Conservation (phyloP, 2,329 filamentous ascomycete species). For the Leptodontidium sp. region DNA sequence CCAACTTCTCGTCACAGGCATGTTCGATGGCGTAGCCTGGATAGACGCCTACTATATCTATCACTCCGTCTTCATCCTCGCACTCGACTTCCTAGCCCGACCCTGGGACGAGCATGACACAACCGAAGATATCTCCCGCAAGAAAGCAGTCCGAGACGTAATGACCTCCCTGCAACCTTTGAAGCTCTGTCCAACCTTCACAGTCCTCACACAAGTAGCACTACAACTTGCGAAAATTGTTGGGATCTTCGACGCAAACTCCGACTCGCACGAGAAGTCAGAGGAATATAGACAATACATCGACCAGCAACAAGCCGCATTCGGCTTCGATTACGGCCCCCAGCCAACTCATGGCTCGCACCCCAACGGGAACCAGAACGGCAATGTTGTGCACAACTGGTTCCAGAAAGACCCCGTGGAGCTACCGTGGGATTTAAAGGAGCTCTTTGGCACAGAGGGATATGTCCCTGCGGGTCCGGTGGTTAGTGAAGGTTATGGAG, state of each 20-base stretch:
- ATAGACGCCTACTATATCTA: slow-evolving; percentile 45
- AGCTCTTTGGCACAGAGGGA: slow-evolving; percentile 41
- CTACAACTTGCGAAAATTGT: slow-evolving; percentile 46
- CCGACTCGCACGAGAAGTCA: slow-evolving; percentile 29
- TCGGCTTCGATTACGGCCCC: slow-evolving; percentile 33
- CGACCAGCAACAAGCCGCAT: slow-evolving; percentile 37
- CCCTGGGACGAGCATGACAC: slow-evolving; percentile 42
- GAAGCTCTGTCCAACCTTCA: slow-evolving; percentile 43
- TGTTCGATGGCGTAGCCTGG: slow-evolving; percentile 44
- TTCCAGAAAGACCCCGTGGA: slow-evolving; percentile 40
- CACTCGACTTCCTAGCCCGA: slow-evolving; percentile 45
- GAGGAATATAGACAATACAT: slow-evolving; percentile 39
- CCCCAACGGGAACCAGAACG: neutral
- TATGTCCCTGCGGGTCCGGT: slow-evolving; percentile 29
- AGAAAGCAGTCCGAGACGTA: slow-evolving; percentile 42
- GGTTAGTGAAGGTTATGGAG: slow-evolving; percentile 11
- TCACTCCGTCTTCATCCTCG: slow-evolving; percentile 42
- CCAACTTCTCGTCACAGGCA: slow-evolving; percentile 36
- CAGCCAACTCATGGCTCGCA: slow-evolving; percentile 8
- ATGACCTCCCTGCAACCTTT: slow-evolving; percentile 39
- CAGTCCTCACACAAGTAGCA: slow-evolving; percentile 42
- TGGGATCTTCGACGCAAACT: slow-evolving; percentile 41
- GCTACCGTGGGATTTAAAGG: slow-evolving; percentile 40
- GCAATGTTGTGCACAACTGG: slow-evolving; percentile 38
- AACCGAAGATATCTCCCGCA: slow-evolving; percentile 40